phyloP scores from a whole-genome alignment of 306 rosid species.

The Vigna hirtella region DNA sequence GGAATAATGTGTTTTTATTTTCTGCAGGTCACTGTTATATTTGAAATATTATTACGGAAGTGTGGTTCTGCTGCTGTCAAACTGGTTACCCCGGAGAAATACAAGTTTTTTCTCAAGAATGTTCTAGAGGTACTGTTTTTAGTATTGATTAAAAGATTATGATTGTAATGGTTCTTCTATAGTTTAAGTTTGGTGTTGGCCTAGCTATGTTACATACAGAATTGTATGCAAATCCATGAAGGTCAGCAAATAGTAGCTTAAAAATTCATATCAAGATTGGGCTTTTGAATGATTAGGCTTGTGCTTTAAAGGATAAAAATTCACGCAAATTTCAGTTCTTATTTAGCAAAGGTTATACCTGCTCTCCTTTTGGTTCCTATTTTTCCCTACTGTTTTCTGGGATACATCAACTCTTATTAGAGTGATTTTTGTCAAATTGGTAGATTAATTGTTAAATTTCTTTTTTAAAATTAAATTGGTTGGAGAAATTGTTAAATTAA shows the following conservation, averaged over 20 bases:
- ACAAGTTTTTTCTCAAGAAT: slow-evolving; percentile 65
- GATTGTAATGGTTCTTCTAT: not conserved
- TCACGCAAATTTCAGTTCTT: not conserved
- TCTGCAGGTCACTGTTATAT: slow-evolving; percentile 71
- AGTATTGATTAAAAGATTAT: not conserved
- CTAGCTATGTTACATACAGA: slow-evolving; percentile 22
- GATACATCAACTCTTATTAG: not conserved
- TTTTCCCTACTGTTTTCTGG: not conserved
- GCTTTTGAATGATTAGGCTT: slow-evolving; percentile 25
- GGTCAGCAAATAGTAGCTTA: slow-evolving; percentile 16
- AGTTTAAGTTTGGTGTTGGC: not conserved
- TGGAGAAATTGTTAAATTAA: slow-evolving; percentile 2
- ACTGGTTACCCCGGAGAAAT: slow-evolving; percentile 70
- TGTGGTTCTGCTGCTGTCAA: slow-evolving; percentile 82
- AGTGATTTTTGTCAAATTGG: slow-evolving; percentile 16
- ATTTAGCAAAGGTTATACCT: not conserved
- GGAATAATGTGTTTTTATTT: slow-evolving; percentile 22
- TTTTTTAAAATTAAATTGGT: not conserved
- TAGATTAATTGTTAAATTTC: too few relatives aligned
- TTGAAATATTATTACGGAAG: slow-evolving; percentile 83
- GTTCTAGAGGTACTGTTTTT: slow-evolving; percentile 69
- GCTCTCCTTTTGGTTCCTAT: slow-evolving; percentile 12
- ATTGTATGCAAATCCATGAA: slow-evolving; percentile 17
- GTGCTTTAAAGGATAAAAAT: slow-evolving; percentile 22
- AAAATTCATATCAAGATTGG: slow-evolving; percentile 21